Percentiles rank a stretch among this genome's conserved stretches.
These are phyloP conservation scores for Cerioporus squamosus DNA, from an alignment of 1,284 basidiomycete species.

Conservation along the genomic window DNA sequence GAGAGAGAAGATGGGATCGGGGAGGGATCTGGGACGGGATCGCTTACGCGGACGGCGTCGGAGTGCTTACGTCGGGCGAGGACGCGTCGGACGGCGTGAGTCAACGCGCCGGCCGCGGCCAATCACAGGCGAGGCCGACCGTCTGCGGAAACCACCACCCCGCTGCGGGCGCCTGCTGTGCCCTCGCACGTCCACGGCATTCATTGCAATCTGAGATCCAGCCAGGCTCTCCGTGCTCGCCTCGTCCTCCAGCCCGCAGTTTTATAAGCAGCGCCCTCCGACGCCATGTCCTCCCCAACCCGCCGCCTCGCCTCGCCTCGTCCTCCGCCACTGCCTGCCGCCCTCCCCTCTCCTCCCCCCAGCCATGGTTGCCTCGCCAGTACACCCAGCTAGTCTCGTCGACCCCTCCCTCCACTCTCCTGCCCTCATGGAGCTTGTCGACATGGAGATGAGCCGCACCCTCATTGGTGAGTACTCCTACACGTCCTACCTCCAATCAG, in stretches of 20 bases:
- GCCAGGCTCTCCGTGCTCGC: not conserved
- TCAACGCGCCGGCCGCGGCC: conserved; percentile 2
- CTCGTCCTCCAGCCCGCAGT: conserved; percentile 1
- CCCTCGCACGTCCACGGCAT: conserved; percentile 15
- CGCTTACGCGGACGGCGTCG: conserved; percentile 21
- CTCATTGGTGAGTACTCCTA: conserved; percentile 57
- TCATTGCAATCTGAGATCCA: conserved; percentile 29
- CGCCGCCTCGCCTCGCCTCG: conserved; percentile 9
- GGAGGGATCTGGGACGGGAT: conserved; percentile 2
- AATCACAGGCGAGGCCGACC: conserved; percentile 16
- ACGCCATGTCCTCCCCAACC: conserved; percentile 17
- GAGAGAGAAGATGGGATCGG: conserved; percentile 9
- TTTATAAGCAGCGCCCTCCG: conserved; percentile 14
- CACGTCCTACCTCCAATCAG: conserved; percentile 1
- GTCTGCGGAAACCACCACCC: conserved; percentile 10
- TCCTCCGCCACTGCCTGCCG: conserved; percentile 13
- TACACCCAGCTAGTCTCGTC: conserved; percentile 67
- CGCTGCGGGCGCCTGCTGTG: not conserved
- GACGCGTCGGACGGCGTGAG: conserved; percentile 10
- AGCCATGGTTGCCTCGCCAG: conserved; percentile 30
- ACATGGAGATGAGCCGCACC: conserved; percentile 58
- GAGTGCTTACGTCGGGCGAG: conserved; percentile 20
- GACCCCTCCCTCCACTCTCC: conserved; percentile 63
- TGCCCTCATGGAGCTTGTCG: conserved; percentile 65
- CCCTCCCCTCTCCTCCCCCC: not conserved